Conservation (phyloP, 371 early-diverging fungal species). For the Apophysomyces trapeziformis region DNA sequence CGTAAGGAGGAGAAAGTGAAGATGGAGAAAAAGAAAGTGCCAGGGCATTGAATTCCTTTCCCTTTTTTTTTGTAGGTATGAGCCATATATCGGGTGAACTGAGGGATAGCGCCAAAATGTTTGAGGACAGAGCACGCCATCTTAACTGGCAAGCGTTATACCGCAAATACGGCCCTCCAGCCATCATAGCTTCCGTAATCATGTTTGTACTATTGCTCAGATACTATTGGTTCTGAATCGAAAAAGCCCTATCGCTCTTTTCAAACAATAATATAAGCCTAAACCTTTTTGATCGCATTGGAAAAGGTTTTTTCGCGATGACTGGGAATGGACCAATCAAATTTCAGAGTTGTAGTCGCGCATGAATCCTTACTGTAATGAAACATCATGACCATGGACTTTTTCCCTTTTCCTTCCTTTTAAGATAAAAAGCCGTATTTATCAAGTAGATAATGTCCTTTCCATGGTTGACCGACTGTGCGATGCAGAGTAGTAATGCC, state of each 20-base stretch:
- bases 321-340: background rate
- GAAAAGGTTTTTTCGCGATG: background rate
- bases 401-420: background rate
- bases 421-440: background rate
- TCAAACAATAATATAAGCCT: background rate
- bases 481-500: background rate
- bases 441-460: background rate
- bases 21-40: no score
- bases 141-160: constrained; percentile 88
- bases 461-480: background rate
- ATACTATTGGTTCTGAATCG: constrained; percentile 62
- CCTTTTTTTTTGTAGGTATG: constrained; percentile 30
- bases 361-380: background rate
- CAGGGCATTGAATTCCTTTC: background rate
- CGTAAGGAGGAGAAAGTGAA: constrained; percentile 40
- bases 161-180: constrained; percentile 96
- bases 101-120: constrained; percentile 59
- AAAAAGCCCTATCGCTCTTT: background rate
- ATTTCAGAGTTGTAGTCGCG: background rate
- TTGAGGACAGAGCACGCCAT: constrained; percentile 68
- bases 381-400: background rate
- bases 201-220: constrained; percentile 81
- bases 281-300: background rate
- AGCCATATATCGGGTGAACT: constrained; percentile 56
- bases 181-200: constrained; percentile 76